phyloP scores from a whole-genome alignment of 2,329 filamentous ascomycete species.

The Ophiostoma populinum region DNA sequence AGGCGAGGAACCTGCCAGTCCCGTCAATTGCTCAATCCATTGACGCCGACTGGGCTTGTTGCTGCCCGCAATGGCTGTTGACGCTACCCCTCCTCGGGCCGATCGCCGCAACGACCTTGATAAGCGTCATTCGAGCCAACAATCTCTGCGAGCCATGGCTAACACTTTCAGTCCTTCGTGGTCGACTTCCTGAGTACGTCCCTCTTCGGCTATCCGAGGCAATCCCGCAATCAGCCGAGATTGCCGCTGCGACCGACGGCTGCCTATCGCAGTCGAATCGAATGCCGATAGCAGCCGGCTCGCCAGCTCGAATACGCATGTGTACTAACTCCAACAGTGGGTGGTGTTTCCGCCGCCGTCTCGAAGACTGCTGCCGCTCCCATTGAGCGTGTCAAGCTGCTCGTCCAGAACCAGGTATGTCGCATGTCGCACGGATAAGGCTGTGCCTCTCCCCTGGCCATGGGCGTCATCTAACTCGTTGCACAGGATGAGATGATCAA shows the following conservation, averaged over 20 bases:
- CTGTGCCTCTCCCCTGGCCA: neutral
- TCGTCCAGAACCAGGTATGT: constrained; percentile 99
- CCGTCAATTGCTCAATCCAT: too few species aligned
- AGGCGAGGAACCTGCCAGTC: too few species aligned
- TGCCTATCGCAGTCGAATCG: too few species aligned
- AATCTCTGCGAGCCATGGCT: constrained; percentile 10
- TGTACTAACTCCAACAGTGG: constrained; percentile 44
- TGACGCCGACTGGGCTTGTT: too few species aligned
- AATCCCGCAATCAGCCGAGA: neutral
- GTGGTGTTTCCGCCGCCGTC: constrained; percentile 99
- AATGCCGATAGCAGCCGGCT: too few species aligned
- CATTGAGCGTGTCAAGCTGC: constrained; percentile 99
- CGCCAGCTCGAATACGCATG: too few species aligned
- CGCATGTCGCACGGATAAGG: neutral
- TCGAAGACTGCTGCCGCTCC: constrained; percentile 99
- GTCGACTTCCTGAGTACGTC: constrained; percentile 98
- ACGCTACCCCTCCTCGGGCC: too few species aligned
- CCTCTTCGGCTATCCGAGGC: constrained; percentile 9
- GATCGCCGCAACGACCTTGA: too few species aligned
- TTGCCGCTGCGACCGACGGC: too few species aligned
- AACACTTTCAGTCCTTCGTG: constrained; percentile 61
- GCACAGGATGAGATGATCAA: constrained; percentile 98
- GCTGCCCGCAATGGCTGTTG: too few species aligned
- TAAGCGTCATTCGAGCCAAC: too few species aligned
- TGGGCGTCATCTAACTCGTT: constrained; percentile 16